These are phyloP conservation scores for Acarospora socialis DNA, from an alignment of 2,329 filamentous ascomycete genomes.

Conservation along the genomic window DNA sequence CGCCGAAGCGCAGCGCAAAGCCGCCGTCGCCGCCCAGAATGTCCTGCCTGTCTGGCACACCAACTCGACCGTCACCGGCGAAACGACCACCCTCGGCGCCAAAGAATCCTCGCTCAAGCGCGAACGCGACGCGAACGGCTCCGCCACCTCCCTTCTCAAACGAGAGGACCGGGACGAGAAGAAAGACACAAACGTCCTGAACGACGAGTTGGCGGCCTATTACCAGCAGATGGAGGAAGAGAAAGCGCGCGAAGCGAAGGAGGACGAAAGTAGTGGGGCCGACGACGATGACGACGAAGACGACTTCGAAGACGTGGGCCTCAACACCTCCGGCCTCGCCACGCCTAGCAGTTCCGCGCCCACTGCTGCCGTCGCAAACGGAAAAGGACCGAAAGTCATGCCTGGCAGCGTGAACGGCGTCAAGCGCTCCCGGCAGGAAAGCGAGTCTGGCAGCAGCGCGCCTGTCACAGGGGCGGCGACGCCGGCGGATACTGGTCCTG, in stretches of 20 bases:
- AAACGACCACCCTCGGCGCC: slow-evolving; percentile 15
- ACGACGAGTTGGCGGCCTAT: slow-evolving; percentile 33
- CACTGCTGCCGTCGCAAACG: slow-evolving; percentile 11
- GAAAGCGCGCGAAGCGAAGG: slow-evolving; percentile 27
- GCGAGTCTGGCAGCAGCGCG: slow-evolving; percentile 25
- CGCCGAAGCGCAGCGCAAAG: slow-evolving; percentile 33
- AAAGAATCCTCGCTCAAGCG: slow-evolving; percentile 20
- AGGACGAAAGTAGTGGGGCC: slow-evolving; percentile 22
- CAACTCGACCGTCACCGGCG: slow-evolving; percentile 31
- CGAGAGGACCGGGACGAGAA: slow-evolving; percentile 27
- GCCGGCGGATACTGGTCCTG: slow-evolving; percentile 15
- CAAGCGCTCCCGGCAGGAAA: slow-evolving; percentile 26
- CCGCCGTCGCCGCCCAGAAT: slow-evolving; percentile 36
- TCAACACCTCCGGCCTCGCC: slow-evolving; percentile 19
- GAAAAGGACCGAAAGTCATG: no score
- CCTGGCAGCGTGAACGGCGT: slow-evolving; percentile 13
- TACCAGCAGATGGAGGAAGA: slow-evolving; percentile 32
- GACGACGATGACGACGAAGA: slow-evolving; percentile 26
- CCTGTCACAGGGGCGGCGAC: slow-evolving; percentile 25
- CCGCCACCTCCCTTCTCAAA: slow-evolving; percentile 22
- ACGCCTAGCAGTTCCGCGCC: slow-evolving; percentile 17
- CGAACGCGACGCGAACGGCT: slow-evolving; percentile 18
- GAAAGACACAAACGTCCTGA: slow-evolving; percentile 26
- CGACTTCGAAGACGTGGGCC: slow-evolving; percentile 31
- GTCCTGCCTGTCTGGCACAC: slow-evolving; percentile 39